These are phyloP conservation scores for Gnomoniopsis sp. DNA, from an alignment of 2,329 filamentous ascomycete genomes.

Conservation along the genomic window DNA sequence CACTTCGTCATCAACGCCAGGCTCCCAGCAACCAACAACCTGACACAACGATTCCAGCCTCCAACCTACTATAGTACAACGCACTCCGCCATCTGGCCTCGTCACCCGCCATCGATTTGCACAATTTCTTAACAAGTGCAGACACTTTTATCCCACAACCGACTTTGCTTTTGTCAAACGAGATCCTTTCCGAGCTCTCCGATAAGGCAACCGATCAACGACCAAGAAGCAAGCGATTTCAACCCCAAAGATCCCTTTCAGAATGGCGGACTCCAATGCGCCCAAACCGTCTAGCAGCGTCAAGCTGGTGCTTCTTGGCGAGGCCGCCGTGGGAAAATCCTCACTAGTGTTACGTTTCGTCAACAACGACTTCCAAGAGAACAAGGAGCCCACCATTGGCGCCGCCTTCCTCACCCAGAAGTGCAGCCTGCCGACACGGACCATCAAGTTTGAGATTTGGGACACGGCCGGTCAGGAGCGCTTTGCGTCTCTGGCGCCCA, in stretches of 20 bases:
- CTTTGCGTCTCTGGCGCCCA: constrained; percentile 92
- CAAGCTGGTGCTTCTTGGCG: constrained; percentile 95
- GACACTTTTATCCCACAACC: not conserved
- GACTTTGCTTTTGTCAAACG: not conserved
- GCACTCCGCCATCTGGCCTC: not conserved
- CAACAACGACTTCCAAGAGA: constrained; percentile 99
- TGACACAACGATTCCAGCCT: not conserved
- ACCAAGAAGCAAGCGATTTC: not conserved
- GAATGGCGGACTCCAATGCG: constrained; percentile 71
- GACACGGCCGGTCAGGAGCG: constrained; percentile 97
- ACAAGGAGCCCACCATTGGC: constrained; percentile 99
- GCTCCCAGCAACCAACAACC: not conserved
- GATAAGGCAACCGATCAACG: not conserved
- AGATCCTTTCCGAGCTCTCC: not conserved
- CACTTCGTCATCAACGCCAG: no score
- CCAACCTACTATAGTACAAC: not conserved
- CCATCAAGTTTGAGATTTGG: constrained; percentile 95
- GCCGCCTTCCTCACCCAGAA: constrained; percentile 98
- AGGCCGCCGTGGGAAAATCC: constrained; percentile 98
- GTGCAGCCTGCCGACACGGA: constrained; percentile 90
- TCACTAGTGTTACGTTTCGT: constrained; percentile 97
- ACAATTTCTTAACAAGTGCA: not conserved
- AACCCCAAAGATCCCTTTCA: constrained; percentile 6
- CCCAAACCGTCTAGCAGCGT: constrained; percentile 99
- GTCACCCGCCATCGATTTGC: not conserved